These are phyloP conservation scores for Gyrodon tennesseensis DNA, from an alignment of 1,284 basidiomycete species.

Conservation along the genomic window DNA sequence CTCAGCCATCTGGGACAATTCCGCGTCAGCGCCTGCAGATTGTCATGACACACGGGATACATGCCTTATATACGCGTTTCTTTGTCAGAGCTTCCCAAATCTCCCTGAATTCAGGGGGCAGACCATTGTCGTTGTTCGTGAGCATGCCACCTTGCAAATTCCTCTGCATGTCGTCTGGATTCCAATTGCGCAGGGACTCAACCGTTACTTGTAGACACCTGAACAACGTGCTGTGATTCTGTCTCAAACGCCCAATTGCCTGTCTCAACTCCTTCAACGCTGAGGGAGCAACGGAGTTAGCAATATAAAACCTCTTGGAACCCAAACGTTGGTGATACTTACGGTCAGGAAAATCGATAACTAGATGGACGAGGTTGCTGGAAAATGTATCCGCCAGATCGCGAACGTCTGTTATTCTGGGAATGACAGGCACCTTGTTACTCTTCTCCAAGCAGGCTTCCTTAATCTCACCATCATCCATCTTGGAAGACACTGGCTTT, in stretches of 20 bases:
- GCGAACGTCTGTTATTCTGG: fast-evolving
- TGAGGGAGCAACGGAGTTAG: background rate
- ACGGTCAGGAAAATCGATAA: background rate
- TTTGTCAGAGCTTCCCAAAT: background rate
- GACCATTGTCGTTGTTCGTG: fast-evolving
- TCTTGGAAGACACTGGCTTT: background rate
- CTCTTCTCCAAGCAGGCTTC: background rate
- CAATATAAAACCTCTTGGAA: background rate
- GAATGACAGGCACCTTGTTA: background rate
- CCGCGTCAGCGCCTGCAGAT: background rate
- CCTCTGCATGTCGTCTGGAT: background rate
- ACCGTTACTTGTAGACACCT: background rate
- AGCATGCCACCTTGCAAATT: slow-evolving; percentile 9
- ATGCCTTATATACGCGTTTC: background rate
- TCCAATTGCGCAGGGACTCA: background rate
- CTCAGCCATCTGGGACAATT: background rate
- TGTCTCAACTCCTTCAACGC: background rate
- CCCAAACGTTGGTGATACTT: background rate
- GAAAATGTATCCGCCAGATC: fast-evolving
- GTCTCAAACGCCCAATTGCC: background rate
- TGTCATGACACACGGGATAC: background rate
- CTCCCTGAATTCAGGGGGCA: background rate
- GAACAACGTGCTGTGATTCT: background rate
- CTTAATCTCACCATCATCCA: background rate
- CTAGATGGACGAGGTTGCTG: background rate